phyloP scores from a whole-genome alignment of 2,329 filamentous ascomycete genomes.

The Amphichorda felina region DNA sequence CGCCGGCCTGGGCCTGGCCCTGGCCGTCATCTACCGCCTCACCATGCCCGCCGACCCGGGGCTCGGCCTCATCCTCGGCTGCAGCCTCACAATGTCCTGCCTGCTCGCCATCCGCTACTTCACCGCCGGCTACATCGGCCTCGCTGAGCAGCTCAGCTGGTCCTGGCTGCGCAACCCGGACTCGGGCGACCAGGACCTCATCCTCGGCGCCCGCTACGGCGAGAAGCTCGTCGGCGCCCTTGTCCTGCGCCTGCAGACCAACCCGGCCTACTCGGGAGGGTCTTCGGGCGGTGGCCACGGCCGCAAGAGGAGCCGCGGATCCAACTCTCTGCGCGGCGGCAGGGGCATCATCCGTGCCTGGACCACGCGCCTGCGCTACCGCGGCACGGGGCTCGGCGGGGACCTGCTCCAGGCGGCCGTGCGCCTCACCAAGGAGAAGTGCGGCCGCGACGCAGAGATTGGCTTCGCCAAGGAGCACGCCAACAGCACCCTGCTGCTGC shows the following conservation, averaged over 20 bases:
- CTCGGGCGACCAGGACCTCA: slow-evolving; percentile 36
- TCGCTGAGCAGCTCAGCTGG: slow-evolving; percentile 50
- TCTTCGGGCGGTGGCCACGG: slow-evolving; percentile 7
- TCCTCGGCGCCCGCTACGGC: slow-evolving; percentile 57
- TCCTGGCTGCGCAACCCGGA: slow-evolving; percentile 42
- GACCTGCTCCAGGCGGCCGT: slow-evolving; percentile 66
- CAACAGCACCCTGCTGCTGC: slow-evolving; percentile 54
- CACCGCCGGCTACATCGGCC: slow-evolving; percentile 47
- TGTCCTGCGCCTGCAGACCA: slow-evolving; percentile 52
- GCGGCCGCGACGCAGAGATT: slow-evolving; percentile 54
- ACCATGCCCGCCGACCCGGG: slow-evolving; percentile 34
- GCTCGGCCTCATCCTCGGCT: slow-evolving; percentile 42
- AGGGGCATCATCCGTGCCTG: slow-evolving; percentile 68
- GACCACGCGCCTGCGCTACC: slow-evolving; percentile 62
- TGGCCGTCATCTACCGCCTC: slow-evolving; percentile 33
- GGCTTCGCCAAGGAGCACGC: slow-evolving; percentile 70
- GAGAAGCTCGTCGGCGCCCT: slow-evolving; percentile 58
- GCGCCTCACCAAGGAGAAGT: slow-evolving; percentile 51
- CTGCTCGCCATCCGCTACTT: slow-evolving; percentile 49
- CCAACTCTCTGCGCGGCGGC: slow-evolving; percentile 37
- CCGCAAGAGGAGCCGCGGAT: slow-evolving; percentile 20
- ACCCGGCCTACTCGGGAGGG: slow-evolving; percentile 7
- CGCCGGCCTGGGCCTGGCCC: slow-evolving; percentile 28
- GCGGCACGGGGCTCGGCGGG: slow-evolving; percentile 59
- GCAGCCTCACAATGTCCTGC: slow-evolving; percentile 50